These are phyloP conservation scores for Euphorbia neoarborescens DNA, from an alignment of 441 rosid species.

Conservation along the genomic window DNA sequence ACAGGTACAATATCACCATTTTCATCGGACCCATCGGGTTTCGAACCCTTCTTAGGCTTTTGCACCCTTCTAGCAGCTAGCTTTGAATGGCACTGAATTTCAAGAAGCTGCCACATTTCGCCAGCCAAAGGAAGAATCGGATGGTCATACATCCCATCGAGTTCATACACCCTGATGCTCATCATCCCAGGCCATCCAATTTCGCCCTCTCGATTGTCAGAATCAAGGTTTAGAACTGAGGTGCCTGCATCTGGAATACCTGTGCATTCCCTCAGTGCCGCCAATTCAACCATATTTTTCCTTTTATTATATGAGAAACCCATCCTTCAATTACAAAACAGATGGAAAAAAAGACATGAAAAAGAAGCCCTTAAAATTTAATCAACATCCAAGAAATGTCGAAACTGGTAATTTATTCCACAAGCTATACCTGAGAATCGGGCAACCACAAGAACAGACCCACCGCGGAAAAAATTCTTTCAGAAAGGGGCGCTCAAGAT, in stretches of 20 bases:
- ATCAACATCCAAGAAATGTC: not conserved
- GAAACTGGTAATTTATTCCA: slow-evolving; percentile 12
- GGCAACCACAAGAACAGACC: slow-evolving; percentile 89
- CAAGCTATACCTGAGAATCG: slow-evolving; percentile 61
- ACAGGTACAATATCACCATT: slow-evolving; percentile 55
- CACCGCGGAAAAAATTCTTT: slow-evolving; percentile 93
- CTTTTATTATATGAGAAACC: slow-evolving; percentile 93
- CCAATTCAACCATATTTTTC: slow-evolving; percentile 88
- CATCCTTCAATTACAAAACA: slow-evolving; percentile 48
- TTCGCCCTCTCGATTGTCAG: slow-evolving; percentile 81
- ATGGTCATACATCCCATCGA: slow-evolving; percentile 95
- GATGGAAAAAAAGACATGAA: slow-evolving; percentile 5
- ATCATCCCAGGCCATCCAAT: slow-evolving; percentile 97
- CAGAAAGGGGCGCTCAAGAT: slow-evolving; percentile 93
- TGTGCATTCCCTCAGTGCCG: slow-evolving; percentile 80
- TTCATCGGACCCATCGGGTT: slow-evolving; percentile 92
- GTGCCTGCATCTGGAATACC: slow-evolving; percentile 55
- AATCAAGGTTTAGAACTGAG: slow-evolving; percentile 50
- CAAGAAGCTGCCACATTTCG: slow-evolving; percentile 89
- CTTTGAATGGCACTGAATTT: slow-evolving; percentile 92
- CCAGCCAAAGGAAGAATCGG: slow-evolving; percentile 93
- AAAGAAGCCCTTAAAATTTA: slow-evolving; percentile 1
- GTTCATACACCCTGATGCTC: slow-evolving; percentile 91
- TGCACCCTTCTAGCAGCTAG: slow-evolving; percentile 87
- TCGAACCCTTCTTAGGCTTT: slow-evolving; percentile 86